Percentiles rank a stretch among this genome's conserved stretches.
Conservation (phyloP, 2,329 filamentous ascomycete species). For the Fusarium penzigii region DNA sequence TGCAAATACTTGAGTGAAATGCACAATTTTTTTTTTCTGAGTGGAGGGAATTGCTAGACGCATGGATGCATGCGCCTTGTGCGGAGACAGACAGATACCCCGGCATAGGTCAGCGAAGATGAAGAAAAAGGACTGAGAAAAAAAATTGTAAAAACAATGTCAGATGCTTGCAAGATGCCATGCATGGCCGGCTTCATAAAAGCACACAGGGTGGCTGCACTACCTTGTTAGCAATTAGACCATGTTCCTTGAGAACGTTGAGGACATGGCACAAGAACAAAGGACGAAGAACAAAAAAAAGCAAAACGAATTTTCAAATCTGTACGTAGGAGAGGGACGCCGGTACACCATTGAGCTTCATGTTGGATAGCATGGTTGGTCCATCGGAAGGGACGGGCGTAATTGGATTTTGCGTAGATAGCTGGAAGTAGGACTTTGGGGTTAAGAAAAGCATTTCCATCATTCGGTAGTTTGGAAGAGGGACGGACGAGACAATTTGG, state of each 20-base stretch:
- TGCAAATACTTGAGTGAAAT: neutral
- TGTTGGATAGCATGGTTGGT: constrained; percentile 2
- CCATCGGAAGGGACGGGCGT: constrained; percentile 11
- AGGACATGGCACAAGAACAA: constrained; percentile 20
- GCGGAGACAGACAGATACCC: constrained; percentile 25
- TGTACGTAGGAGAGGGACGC: neutral
- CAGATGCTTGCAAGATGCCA: constrained; percentile 32
- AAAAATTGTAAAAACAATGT: constrained; percentile 6
- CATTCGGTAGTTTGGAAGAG: constrained; percentile 14
- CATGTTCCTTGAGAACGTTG: constrained; percentile 20
- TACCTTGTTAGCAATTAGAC: constrained; percentile 23
- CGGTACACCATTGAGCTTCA: neutral
- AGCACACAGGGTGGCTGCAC: constrained; percentile 33
- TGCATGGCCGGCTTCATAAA: constrained; percentile 33
- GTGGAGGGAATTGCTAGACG: constrained; percentile 12
- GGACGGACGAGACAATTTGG: constrained; percentile 15
- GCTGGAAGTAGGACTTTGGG: constrained; percentile 10
- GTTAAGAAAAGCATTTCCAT: neutral
- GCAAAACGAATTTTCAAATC: constrained; percentile 10
- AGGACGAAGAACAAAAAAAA: constrained; percentile 13
- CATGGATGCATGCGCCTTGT: constrained; percentile 9
- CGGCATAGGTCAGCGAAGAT: constrained; percentile 7
- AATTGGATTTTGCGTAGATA: constrained; percentile 3
- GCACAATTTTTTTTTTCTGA: constrained; percentile 5
- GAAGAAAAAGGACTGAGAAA: neutral